Percentiles rank a stretch among this genome's conserved stretches.
Conservation (phyloP, 495 filamentous ascomycete genomes). For the Chaetomidium leptoderma region DNA sequence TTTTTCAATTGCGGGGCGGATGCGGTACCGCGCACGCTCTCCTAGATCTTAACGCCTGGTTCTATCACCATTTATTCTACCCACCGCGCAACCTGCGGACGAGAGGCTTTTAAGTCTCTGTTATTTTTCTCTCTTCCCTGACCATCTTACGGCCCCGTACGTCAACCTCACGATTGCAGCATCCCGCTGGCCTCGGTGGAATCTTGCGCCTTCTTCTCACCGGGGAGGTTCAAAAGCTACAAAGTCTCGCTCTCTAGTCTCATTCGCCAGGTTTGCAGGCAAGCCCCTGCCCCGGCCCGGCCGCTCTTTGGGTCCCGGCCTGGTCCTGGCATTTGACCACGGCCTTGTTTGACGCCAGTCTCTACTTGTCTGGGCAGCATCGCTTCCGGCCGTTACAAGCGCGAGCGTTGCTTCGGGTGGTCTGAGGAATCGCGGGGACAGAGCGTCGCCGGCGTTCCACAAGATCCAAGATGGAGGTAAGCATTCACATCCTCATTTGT, state of each 20-base stretch:
- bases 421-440: slow-evolving; percentile 2
- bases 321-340: neutral
- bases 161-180: too few species aligned
- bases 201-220: too few species aligned
- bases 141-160: too few species aligned
- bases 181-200: too few species aligned
- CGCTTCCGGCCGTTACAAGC: slow-evolving; percentile 12
- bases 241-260: neutral
- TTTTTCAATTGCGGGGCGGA: slow-evolving; percentile 6
- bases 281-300: slow-evolving; percentile 1
- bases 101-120: too few species aligned
- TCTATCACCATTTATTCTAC: neutral
- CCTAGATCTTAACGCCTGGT: neutral
- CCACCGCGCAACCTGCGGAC: neutral
- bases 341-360: slow-evolving; percentile 16
- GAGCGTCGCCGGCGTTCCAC: slow-evolving; percentile 4
- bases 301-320: slow-evolving; percentile 4
- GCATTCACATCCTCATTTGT: neutral
- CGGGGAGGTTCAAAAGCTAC: neutral
- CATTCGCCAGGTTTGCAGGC: slow-evolving; percentile 9
- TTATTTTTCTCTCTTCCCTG: too few species aligned
- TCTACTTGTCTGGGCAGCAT: neutral
- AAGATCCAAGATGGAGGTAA: slow-evolving; percentile 22
- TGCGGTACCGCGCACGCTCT: neutral
- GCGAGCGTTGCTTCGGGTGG: neutral